Evolutionary conservation across 805 yeast species (phyloP), one percentile per base, ranked within the genome.

Genomic region (Nakazawaea ernobii): DNA sequence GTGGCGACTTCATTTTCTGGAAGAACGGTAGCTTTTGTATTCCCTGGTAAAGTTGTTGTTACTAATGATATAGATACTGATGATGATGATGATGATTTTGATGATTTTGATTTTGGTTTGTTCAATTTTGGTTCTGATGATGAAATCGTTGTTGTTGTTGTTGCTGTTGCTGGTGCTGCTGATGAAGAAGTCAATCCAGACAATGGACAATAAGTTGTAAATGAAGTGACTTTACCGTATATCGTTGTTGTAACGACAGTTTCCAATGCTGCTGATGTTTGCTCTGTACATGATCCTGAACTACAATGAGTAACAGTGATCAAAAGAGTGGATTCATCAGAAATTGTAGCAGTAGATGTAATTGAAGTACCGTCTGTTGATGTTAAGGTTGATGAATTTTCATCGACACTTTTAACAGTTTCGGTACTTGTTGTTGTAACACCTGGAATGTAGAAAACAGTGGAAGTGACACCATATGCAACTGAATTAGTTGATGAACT

Each of bases 131-230:
- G 24, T 20, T 20, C 24, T 20, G 24, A 3, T 20, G 32, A 29
- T 24, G 50, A 37, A 1, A 49, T 35, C 26, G 50, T 37, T 8
- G 51, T 35, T 39, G 42, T 38, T 6, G 47, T 33, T n/a, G 32
- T 13, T 9, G 46, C 5, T 15, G 51, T 20, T 32, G 20, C 35
- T 32, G 42, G n/a, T 32, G 46, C 5, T 15, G 51, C 17, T 32
- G 20, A 29, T 32, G 42, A 24, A 24, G 44, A 8, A 13, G 39
- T 43, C n/a, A 13, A 33, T 33, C 20, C 20, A 30, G 35, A 30
- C 13, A 42, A 39, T 41, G 61, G 61, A 41, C 59, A 54, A 46
- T 51, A 54, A 3, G 63, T 56, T 9, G 57, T 53, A 45, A 46
- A 52, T 15, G 45, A 40, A 39, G 58, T 55, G 6, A 43, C 53